Percentiles rank a stretch among this genome's conserved stretches.
Evolutionary conservation across 1,284 basidiomycete genomes (phyloP).

Genomic region (Apiotrichum brassicae): DNA sequence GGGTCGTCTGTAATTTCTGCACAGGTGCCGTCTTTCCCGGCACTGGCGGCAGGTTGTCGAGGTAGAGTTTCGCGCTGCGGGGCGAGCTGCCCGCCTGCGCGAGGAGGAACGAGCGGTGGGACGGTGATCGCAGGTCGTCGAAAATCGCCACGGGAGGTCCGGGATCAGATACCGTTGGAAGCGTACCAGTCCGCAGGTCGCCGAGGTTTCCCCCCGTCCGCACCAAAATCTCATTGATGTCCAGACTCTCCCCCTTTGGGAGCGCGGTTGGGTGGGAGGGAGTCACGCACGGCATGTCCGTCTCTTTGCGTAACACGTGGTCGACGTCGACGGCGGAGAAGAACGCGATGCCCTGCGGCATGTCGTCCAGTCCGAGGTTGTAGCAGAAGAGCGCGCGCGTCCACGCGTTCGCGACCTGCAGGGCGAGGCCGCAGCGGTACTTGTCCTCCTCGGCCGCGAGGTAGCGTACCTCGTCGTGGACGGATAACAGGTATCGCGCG

Average conservation of each 20-base stretch:
- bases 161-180: constrained; percentile 1
- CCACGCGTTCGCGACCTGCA: constrained; percentile 96
- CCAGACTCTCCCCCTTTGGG: constrained; percentile 74
- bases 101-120: constrained; percentile 28
- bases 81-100: constrained; percentile 24
- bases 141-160: constrained; percentile 30
- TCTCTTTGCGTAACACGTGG: constrained; percentile 86
- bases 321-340: constrained; percentile 97
- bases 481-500: constrained; percentile 91
- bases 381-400: constrained; percentile 87
- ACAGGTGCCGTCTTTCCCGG: too few species aligned
- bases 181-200: neutral
- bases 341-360: constrained; percentile 90
- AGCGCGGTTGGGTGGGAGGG: constrained; percentile 82
- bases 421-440: constrained; percentile 81
- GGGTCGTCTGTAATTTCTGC: too few species aligned
- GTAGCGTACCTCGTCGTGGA: constrained; percentile 96
- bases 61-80: constrained; percentile 19
- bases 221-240: constrained; percentile 62
- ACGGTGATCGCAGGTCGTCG: constrained; percentile 20
- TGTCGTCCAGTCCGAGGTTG: constrained; percentile 88
- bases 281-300: constrained; percentile 90
- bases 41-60: constrained; percentile 18
- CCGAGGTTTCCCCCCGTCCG: constrained; percentile 49
- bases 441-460: constrained; percentile 81